Percentiles rank a stretch among this genome's conserved stretches.
phyloP scores from a whole-genome alignment of 176 grass and related monocot genomes.

The Carex parvula region DNA sequence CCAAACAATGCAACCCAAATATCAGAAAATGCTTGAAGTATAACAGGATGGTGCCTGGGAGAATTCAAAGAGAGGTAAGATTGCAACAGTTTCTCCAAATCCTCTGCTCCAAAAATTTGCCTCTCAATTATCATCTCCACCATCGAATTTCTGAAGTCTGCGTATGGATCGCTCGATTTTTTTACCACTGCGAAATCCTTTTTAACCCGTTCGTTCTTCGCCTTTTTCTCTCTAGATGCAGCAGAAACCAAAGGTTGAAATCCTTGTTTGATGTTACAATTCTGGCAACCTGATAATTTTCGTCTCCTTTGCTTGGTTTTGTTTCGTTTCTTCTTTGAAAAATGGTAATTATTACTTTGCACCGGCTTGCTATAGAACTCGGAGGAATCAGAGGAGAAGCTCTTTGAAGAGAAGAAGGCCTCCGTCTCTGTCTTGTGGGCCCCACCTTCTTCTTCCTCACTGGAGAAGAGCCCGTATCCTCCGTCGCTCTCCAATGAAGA shows the following conservation, averaged over 20 bases:
- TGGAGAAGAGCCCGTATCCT: constrained; percentile 55
- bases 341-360: not conserved
- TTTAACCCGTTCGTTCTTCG: constrained; percentile 37
- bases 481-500: constrained; percentile 31
- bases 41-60: constrained; percentile 71
- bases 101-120: constrained; percentile 57
- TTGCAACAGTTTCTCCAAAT: constrained; percentile 79
- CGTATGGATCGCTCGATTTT: constrained; percentile 76
- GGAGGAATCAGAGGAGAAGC: constrained; percentile 96
- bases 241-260: constrained; percentile 50
- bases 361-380: constrained; percentile 80
- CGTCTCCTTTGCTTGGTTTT: constrained; percentile 16
- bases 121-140: constrained; percentile 89
- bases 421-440: constrained; percentile 41
- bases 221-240: constrained; percentile 41
- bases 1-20: constrained; percentile 77
- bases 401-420: constrained; percentile 78
- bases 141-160: constrained; percentile 87
- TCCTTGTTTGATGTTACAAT: constrained; percentile 64
- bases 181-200: constrained; percentile 78
- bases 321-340: constrained; percentile 9
- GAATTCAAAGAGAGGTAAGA: constrained; percentile 85
- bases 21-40: constrained; percentile 97
- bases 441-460: constrained; percentile 37
- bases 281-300: constrained; percentile 40